Evolutionary conservation across 1,284 basidiomycete species (phyloP), one percentile per base, ranked within the genome.

Genomic region (Mixia osmundae): DNA sequence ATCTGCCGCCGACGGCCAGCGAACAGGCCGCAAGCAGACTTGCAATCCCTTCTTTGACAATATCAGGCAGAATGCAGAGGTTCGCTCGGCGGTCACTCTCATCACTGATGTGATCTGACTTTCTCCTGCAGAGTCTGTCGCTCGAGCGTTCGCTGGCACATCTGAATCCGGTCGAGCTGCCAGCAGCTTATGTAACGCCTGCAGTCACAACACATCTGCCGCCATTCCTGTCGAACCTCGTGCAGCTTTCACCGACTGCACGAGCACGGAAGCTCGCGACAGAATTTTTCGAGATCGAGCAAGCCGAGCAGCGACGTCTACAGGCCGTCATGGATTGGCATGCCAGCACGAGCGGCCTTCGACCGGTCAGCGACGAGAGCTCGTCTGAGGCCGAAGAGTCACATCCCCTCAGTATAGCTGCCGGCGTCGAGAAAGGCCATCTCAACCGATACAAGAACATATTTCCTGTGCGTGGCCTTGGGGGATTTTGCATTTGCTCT

Each of bases 311-410:
- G 57, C 64, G 72, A 36, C 63, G 89, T 3, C 59, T 97, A 30
- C 78, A 85, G 59, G 72, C 74, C 4, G 72, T 94, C 29, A 87
- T 95, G 82, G 71, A 79, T 35, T 76, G 80, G 55, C 87, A 94
- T 53, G 31, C 35, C 26, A 26, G 26, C 19, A 18, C 12, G 14
- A 16, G 25, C 16, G 14, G 18, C 22, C 5, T 25, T 16, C 3
- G 23, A 35, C 18, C 21, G 33, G 38, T 35, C 22, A 35, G 34
- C 25, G 16, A 30, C 26, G n/a, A n/a, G n/a, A n/a, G n/a, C n/a
- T n/a, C n/a, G n/a, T n/a, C n/a, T n/a, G n/a, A n/a, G n/a, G n/a
- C n/a, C n/a, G 28, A 19, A 18, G 36, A 43, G 20, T 31, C 38
- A n/a, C 30, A 44, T 34, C 87, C 51, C 8, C 94, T 76, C 56